A percentile compares a stretch with the other conserved stretches of the same genome.
phyloP scores from a whole-genome alignment of 495 filamentous ascomycete species.

The Daldinia childiae region DNA sequence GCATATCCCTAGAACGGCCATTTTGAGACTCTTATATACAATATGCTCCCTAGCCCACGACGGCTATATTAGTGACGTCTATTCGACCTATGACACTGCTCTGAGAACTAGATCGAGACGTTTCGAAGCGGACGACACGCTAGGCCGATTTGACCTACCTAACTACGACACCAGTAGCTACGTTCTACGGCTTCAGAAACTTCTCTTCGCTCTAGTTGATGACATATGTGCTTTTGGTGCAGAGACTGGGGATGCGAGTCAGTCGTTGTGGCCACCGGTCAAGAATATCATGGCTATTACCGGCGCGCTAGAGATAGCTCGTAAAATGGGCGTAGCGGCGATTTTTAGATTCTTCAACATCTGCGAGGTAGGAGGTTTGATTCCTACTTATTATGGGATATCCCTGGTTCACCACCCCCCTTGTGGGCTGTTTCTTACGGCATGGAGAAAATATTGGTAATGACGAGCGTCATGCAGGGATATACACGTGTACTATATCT shows the following conservation, averaged over 20 bases:
- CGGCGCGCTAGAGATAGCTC: conserved; percentile 19
- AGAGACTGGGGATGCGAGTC: conserved; percentile 16
- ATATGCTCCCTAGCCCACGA: neutral
- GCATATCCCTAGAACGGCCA: neutral
- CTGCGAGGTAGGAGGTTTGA: neutral
- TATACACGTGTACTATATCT: neutral
- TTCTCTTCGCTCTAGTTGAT: conserved; percentile 4
- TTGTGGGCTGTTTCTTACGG: neutral
- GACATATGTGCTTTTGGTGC: conserved; percentile 3
- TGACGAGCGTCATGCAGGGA: neutral
- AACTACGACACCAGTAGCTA: neutral
- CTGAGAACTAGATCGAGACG: neutral
- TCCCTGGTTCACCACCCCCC: neutral
- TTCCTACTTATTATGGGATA: neutral
- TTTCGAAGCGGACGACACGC: neutral
- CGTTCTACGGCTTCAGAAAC: neutral
- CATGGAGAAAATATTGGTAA: neutral
- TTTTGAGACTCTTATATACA: conserved; percentile 23
- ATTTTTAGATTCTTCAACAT: conserved; percentile 2
- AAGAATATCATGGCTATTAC: conserved; percentile 10
- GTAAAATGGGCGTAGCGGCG: conserved; percentile 2
- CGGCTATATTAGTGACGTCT: neutral
- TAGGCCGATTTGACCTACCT: neutral
- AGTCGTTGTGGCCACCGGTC: neutral
- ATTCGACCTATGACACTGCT: neutral